phyloP scores from a whole-genome alignment of 2,329 filamentous ascomycete species.

The Hypocreales sp. region DNA sequence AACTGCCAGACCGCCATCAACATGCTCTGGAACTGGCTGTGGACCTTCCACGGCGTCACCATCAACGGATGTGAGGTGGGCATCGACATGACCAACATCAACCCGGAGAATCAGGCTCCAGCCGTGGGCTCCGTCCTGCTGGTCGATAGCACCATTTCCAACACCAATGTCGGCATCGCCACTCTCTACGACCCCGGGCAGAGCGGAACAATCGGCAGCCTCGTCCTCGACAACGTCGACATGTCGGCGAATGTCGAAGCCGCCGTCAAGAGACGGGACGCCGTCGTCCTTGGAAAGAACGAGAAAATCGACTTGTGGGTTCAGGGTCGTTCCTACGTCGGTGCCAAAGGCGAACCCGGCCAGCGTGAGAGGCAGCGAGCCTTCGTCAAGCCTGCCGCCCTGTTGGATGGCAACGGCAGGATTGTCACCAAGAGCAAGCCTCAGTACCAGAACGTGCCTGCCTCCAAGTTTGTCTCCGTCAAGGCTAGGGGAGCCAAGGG shows the following conservation, averaged over 20 bases:
- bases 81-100: slow-evolving; percentile 54
- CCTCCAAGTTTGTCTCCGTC: slow-evolving; percentile 65
- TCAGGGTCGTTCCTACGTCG: slow-evolving; percentile 62
- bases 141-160: slow-evolving; percentile 63
- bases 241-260: slow-evolving; percentile 50
- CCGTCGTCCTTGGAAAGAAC: slow-evolving; percentile 54
- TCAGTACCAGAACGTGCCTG: slow-evolving; percentile 58
- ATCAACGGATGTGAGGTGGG: slow-evolving; percentile 65
- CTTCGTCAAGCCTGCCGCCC: slow-evolving; percentile 46
- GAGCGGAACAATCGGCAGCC: slow-evolving; percentile 5
- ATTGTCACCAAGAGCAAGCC: slow-evolving; percentile 80
- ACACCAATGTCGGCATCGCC: slow-evolving; percentile 49
- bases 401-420: slow-evolving; percentile 49
- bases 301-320: slow-evolving; percentile 55
- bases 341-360: slow-evolving; percentile 30
- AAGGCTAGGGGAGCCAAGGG: slow-evolving; percentile 73
- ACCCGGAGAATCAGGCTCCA: slow-evolving; percentile 38
- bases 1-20: slow-evolving; percentile 69
- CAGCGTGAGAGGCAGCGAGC: slow-evolving; percentile 41
- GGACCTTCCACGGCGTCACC: slow-evolving; percentile 60
- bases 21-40: slow-evolving; percentile 89
- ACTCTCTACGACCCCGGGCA: not conserved
- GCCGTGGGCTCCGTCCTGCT: slow-evolving; percentile 76
- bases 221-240: slow-evolving; percentile 73
- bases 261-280: slow-evolving; percentile 46